Evolutionary conservation across 2,329 filamentous ascomycete genomes (phyloP).

Genomic region (Alternaria arbusti): DNA sequence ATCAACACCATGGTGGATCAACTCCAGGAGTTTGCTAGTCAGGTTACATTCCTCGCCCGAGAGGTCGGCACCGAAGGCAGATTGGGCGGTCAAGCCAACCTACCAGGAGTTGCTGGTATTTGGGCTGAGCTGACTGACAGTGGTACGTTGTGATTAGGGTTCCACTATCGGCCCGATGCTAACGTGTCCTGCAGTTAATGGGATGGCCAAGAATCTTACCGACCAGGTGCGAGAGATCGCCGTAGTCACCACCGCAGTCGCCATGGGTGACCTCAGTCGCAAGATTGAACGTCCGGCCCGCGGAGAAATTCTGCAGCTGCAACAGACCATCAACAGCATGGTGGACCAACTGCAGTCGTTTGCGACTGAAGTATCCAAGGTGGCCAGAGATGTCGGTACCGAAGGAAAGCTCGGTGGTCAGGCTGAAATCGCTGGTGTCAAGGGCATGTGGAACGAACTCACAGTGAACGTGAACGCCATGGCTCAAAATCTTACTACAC

Average conservation of each 20-base stretch:
- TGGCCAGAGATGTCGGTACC: constrained; percentile 68
- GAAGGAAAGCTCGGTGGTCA: constrained; percentile 69
- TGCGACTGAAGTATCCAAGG: constrained; percentile 69
- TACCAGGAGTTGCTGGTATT: constrained; percentile 92
- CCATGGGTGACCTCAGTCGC: constrained; percentile 89
- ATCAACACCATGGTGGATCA: constrained; percentile 99
- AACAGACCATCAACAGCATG: constrained; percentile 82
- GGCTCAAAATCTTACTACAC: constrained; percentile 60
- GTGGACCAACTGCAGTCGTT: constrained; percentile 71
- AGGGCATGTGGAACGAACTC: constrained; percentile 71
- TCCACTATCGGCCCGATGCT: constrained; percentile 33
- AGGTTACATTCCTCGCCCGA: constrained; percentile 91
- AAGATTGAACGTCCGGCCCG: constrained; percentile 95
- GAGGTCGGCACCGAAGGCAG: constrained; percentile 97
- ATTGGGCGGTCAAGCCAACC: constrained; percentile 90
- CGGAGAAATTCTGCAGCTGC: constrained; percentile 92
- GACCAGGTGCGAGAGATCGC: constrained; percentile 98
- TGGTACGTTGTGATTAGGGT: constrained; percentile 47
- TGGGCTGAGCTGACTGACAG: constrained; percentile 90
- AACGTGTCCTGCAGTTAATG: constrained; percentile 70
- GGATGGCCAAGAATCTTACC: constrained; percentile 98
- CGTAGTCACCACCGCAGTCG: constrained; percentile 93
- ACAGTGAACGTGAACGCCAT: constrained; percentile 64
- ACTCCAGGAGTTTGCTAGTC: constrained; percentile 92
- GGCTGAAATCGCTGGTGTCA: constrained; percentile 68